phyloP scores from a whole-genome alignment of 352 stramenopile species.

The Blastocystis sp. region DNA sequence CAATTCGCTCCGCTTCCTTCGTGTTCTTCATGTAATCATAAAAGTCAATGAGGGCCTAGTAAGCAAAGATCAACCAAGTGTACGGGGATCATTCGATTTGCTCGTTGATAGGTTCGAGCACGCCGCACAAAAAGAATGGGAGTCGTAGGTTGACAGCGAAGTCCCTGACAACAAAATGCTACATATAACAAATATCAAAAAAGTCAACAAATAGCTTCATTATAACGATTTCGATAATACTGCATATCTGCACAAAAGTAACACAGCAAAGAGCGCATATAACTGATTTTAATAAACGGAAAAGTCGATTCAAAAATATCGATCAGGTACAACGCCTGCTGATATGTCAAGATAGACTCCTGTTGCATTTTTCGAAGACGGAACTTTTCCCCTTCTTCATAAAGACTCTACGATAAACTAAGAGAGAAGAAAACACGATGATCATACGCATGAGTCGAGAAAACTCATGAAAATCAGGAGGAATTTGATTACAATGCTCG shows the following conservation, averaged over 20 bases:
- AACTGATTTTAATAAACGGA: neutral
- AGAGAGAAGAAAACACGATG: neutral
- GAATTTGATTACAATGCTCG: neutral
- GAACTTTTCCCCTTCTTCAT: neutral
- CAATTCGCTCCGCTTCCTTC: neutral
- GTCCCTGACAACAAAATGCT: neutral
- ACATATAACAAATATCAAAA: neutral
- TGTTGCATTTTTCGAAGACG: neutral
- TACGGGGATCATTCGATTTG: conserved; percentile 33
- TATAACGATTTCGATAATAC: conserved; percentile 29
- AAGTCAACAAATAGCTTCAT: neutral
- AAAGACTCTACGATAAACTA: neutral
- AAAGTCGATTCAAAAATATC: neutral
- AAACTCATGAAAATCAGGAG: neutral
- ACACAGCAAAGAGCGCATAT: neutral
- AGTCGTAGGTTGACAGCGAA: neutral
- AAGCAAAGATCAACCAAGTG: neutral
- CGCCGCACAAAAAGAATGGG: neutral
- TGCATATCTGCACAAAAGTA: conserved; percentile 37
- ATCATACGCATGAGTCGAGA: neutral
- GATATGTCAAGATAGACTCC: neutral
- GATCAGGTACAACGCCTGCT: conserved; percentile 1
- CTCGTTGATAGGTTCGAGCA: neutral
- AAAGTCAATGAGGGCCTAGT: conserved; percentile 26
- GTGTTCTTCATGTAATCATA: neutral